Percentiles rank a stretch among this genome's conserved stretches.
Evolutionary conservation across 257 asterid genomes (phyloP).

Genomic region (Nicotiana tomentosiformis): DNA sequence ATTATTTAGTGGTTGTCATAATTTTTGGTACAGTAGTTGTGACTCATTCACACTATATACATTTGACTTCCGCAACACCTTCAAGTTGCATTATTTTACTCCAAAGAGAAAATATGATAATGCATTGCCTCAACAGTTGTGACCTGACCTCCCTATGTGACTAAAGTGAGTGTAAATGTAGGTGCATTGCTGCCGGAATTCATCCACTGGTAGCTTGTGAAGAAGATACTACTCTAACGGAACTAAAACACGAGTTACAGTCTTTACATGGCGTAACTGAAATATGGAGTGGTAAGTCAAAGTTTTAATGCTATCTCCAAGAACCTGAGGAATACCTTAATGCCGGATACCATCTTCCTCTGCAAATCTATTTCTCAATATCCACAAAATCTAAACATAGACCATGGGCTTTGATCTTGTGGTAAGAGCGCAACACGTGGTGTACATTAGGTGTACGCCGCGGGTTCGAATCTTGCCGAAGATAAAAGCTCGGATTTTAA

Average conservation of each 20-base stretch:
- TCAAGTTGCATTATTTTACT: neutral
- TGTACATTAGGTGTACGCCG: no score
- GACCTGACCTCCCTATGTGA: neutral
- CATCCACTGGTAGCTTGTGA: conserved; percentile 35
- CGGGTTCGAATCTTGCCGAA: no score
- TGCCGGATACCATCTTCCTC: neutral
- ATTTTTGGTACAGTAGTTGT: no score
- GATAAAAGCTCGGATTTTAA: no score
- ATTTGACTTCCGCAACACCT: neutral
- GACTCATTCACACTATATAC: no score
- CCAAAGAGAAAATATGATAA: neutral
- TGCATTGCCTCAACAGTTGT: no score
- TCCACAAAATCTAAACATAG: neutral
- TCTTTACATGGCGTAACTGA: conserved; percentile 24
- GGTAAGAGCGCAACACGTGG: no score
- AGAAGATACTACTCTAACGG: conserved; percentile 8
- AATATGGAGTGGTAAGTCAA: conserved; percentile 45
- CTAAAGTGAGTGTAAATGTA: conserved; percentile 15
- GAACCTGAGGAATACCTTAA: neutral
- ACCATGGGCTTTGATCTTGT: no score
- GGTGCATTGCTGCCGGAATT: conserved; percentile 51
- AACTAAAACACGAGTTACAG: conserved; percentile 6
- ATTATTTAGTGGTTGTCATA: no score
- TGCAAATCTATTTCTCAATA: neutral
- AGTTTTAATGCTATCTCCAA: neutral